Percentiles rank a stretch among this genome's conserved stretches.
phyloP scores from a whole-genome alignment of 768 basidiomycete genomes.

The Leccinum arenicola region DNA sequence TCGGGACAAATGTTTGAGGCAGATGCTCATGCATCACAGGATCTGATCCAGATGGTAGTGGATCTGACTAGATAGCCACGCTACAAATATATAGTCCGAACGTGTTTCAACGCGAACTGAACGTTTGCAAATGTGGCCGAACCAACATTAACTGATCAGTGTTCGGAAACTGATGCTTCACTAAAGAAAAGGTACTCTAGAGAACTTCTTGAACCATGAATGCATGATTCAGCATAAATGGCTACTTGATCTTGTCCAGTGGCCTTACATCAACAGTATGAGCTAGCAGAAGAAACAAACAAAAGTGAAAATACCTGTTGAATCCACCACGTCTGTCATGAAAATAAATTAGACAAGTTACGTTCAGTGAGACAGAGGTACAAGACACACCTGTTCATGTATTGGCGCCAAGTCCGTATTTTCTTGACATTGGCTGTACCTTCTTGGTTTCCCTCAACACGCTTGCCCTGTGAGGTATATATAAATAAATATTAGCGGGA shows the following conservation, averaged over 20 bases:
- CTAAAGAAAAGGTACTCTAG: not conserved
- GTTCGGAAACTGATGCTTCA: not conserved
- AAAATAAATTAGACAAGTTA: slow-evolving; percentile 15
- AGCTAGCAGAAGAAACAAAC: slow-evolving; percentile 6
- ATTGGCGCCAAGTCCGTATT: slow-evolving; percentile 91
- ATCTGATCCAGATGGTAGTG: not conserved
- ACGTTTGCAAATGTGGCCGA: not conserved
- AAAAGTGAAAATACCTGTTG: slow-evolving; percentile 53
- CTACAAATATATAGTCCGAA: not conserved
- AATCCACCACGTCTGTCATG: slow-evolving; percentile 72
- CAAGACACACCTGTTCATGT: slow-evolving; percentile 85
- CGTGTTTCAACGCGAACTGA: not conserved
- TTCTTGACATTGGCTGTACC: slow-evolving; percentile 69
- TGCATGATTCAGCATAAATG: not conserved
- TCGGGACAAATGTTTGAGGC: not conserved
- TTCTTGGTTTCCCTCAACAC: slow-evolving; percentile 81
- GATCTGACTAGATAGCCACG: not conserved
- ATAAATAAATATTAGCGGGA: not conserved
- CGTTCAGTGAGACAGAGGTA: slow-evolving; percentile 1
- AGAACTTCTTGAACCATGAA: not conserved
- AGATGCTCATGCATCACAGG: not conserved
- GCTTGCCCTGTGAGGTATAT: slow-evolving; percentile 57
- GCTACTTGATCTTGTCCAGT: slow-evolving; percentile 90
- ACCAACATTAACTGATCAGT: not conserved
- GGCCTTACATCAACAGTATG: slow-evolving; percentile 51